These are phyloP conservation scores for Fusarium transvaalense DNA, from an alignment of 2,329 filamentous ascomycete genomes.

Conservation along the genomic window DNA sequence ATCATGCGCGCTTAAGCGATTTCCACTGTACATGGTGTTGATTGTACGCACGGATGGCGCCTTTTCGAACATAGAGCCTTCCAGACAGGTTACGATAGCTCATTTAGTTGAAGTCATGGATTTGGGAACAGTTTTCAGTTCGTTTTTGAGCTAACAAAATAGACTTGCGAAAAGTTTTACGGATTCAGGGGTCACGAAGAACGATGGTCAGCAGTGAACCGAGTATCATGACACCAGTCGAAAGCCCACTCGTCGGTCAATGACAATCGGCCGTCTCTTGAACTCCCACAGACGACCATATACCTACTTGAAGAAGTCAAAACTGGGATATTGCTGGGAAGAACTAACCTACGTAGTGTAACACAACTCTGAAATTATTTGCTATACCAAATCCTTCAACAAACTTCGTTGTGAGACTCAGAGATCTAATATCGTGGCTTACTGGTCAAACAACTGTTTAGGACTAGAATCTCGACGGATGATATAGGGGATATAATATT, in stretches of 20 bases:
- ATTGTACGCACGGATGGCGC: background rate
- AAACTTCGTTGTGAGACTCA: background rate
- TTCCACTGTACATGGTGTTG: background rate
- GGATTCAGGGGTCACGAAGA: background rate
- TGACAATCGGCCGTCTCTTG: background rate
- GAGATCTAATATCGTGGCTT: background rate
- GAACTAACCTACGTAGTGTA: constrained; percentile 4
- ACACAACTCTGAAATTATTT: constrained; percentile 2
- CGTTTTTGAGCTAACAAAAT: constrained; percentile 15
- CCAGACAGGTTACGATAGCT: constrained; percentile 8
- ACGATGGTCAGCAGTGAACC: background rate
- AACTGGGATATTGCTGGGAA: background rate
- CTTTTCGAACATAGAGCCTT: background rate
- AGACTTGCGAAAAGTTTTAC: background rate
- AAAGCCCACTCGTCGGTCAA: background rate
- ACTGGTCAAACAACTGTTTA: background rate
- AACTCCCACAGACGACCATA: background rate
- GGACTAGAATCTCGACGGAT: background rate
- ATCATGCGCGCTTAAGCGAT: constrained; percentile 22
- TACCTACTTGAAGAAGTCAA: background rate
- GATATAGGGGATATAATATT: background rate
- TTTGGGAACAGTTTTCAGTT: constrained; percentile 6
- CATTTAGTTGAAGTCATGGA: constrained; percentile 3
- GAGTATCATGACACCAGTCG: background rate
- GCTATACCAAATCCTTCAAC: constrained; percentile 7